Base-by-base conservation (phyloP, 2,329 filamentous ascomycete species). In the Ophiostoma australiae region DNA sequence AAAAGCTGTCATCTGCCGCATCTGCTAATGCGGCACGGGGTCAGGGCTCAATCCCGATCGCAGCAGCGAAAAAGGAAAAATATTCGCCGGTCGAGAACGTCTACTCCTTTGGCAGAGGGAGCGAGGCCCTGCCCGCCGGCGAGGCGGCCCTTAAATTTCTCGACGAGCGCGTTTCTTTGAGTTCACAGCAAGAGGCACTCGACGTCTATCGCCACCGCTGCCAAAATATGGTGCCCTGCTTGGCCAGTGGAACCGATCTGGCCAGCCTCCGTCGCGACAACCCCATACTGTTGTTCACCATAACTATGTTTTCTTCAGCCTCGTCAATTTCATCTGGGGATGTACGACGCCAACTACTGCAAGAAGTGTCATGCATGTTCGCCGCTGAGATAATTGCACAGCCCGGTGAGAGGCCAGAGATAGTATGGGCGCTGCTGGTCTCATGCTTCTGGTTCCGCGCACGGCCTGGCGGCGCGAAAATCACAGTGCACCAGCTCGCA, bases 351-450 rank as follows among this genome's bases (percentile, higher is more conserved):
- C 63, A 55, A 8, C 69, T 70, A 0, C 4, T 70, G 48, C 41
- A 65, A 1, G 69, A 70, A 27, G 35, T n/a, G 63, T 63, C 67
- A 35, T 67, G 69, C 48, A 58, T 70, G 69, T 70, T 68, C 17
- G 69, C 65, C 48, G 48, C 67, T 23, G 69, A 70, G 35, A 65
- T 68, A 23, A 68, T 70, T 33, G 55, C 63, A 33, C 52, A 58
- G 17, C 41, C 69, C n/a, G 67, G 67, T 33, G 63, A 61, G 5
- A 23, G 65, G 1, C 63, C 44, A 15, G 69, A 70, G 20, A 70
- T 66, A 1, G 69, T 70, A 15, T 70, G 69, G 69, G 63, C 69
- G 23, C 65, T 70, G 48, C 65, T 70, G 1, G 48, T 70, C 3
- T 31, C 65, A 6, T 68, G 44, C 48, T 67, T 68, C 27, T 70